Percentiles rank a stretch among this genome's conserved stretches.
phyloP scores from a whole-genome alignment of 805 yeast species.

The Saturnispora gosingensis region DNA sequence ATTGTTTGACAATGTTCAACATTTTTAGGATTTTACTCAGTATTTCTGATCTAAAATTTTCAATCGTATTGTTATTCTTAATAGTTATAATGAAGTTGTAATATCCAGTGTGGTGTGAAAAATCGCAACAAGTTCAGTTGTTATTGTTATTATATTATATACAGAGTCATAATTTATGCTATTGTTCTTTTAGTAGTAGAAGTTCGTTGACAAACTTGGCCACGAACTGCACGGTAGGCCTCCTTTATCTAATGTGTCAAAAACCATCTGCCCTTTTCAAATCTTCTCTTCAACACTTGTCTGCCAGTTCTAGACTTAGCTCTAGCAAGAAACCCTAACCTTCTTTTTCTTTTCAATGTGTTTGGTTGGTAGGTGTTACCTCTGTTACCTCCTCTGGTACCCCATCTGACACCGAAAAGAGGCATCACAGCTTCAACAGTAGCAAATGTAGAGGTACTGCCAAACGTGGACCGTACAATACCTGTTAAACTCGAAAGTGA shows the following conservation, averaged over 20 bases:
- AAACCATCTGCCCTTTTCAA: slow-evolving; percentile 89
- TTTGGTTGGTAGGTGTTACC: slow-evolving; percentile 96
- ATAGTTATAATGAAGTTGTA: too few species aligned
- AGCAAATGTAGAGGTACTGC: background rate
- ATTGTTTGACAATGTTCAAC: too few species aligned
- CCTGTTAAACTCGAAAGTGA: slow-evolving; percentile 1
- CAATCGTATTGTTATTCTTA: too few species aligned
- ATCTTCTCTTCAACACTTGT: slow-evolving; percentile 68
- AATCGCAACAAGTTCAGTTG: too few species aligned
- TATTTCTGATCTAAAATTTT: too few species aligned
- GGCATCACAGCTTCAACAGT: slow-evolving; percentile 2
- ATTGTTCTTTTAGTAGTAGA: background rate
- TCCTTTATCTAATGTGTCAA: slow-evolving; percentile 49
- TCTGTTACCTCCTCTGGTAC: slow-evolving; percentile 61
- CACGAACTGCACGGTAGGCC: background rate
- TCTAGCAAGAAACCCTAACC: slow-evolving; percentile 82
- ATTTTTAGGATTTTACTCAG: too few species aligned
- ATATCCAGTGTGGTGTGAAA: too few species aligned
- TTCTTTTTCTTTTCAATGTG: slow-evolving; percentile 81
- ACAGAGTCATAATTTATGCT: background rate
- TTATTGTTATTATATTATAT: background rate
- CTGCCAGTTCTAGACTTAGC: slow-evolving; percentile 67
- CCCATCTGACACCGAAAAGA: slow-evolving; percentile 22
- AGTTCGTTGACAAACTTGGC: background rate
- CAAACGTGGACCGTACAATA: background rate